Base-by-base conservation (phyloP, 2,329 filamentous ascomycete genomes). In the Aspergillus quadrilineatus region DNA sequence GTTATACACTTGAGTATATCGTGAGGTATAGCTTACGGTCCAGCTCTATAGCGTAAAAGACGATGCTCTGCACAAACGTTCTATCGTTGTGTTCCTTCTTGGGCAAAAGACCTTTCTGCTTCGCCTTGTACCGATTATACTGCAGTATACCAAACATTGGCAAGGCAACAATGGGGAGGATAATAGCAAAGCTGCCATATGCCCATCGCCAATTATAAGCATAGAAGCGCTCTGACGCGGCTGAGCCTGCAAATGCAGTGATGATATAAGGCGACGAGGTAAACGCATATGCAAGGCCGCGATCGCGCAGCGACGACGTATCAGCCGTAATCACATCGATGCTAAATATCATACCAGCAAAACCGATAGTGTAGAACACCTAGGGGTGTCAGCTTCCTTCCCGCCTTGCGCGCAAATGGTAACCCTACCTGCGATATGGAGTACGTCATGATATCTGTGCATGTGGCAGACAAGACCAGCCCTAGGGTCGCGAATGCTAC, bases 231-330 rank as follows among this genome's bases (percentile, higher is more conserved):
- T 75, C 73, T 17, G 82, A 71, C 0, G 81, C 80, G 41, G 85
- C 79, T 37, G 82, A 77, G 7, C 84, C 80, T 47, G 82, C 77
- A 67, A 82, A 89, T 0, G 83, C 82, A 3, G 85, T 86, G 65
- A 83, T 80, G 58, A 89, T 83, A 61, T 83, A 86, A 1, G 86
- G 85, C 0, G 85, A 85, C 4, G 76, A 79, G n/a, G 82, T 80
- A 60, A 86, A 81, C 1, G 85, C 85, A 55, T 82, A 82, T 55
- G 85, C 82, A 46, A 89, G 75, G 29, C 80, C 82, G 66, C 86
- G 79, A 63, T 87, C 85, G 56, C 79, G 79, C 41, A 89, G 74
- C 7, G 77, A 78, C 0, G 85, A 83, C 0, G 83, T 84, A 63
- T 89, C 86, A 28, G 85, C 82, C 36, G 85, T 80, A 64, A 88